Evolutionary conservation across 768 basidiomycete genomes (phyloP).

Genomic region (Psilocybe cubensis): DNA sequence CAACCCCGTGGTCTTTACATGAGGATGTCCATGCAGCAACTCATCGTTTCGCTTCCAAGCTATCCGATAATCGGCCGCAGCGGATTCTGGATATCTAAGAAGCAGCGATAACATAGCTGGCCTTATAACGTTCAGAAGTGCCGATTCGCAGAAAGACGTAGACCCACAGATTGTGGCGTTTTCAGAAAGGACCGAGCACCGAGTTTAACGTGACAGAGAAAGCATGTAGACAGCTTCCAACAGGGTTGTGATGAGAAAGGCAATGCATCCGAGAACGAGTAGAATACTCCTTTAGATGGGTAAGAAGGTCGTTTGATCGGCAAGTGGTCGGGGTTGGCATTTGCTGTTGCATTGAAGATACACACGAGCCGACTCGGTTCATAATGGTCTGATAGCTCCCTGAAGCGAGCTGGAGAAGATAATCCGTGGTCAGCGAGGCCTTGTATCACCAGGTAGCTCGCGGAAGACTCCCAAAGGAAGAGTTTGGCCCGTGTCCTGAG

Average conservation of each 20-base stretch:
- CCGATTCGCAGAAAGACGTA: neutral
- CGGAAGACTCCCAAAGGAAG: neutral
- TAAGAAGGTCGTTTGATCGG: neutral
- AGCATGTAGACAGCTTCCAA: neutral
- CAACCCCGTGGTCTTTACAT: constrained; percentile 5
- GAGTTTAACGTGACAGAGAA: neutral
- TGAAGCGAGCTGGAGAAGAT: neutral
- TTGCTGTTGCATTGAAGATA: no score
- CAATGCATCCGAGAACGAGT: neutral
- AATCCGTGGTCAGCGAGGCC: neutral
- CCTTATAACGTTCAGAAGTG: neutral
- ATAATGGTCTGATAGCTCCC: neutral
- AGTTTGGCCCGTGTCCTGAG: neutral
- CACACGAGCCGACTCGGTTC: constrained; percentile 7
- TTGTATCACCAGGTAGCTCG: neutral
- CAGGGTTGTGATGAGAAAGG: neutral
- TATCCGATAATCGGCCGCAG: constrained; percentile 16
- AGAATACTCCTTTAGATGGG: neutral
- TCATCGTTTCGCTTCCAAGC: constrained; percentile 9
- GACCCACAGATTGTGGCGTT: neutral
- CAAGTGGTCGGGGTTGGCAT: neutral
- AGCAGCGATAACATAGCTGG: neutral
- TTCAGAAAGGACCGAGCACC: neutral
- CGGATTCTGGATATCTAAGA: constrained; percentile 4
- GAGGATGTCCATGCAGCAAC: neutral